Conservation (phyloP, 2,329 filamentous ascomycete genomes). For the Trichoderma atroviride region DNA sequence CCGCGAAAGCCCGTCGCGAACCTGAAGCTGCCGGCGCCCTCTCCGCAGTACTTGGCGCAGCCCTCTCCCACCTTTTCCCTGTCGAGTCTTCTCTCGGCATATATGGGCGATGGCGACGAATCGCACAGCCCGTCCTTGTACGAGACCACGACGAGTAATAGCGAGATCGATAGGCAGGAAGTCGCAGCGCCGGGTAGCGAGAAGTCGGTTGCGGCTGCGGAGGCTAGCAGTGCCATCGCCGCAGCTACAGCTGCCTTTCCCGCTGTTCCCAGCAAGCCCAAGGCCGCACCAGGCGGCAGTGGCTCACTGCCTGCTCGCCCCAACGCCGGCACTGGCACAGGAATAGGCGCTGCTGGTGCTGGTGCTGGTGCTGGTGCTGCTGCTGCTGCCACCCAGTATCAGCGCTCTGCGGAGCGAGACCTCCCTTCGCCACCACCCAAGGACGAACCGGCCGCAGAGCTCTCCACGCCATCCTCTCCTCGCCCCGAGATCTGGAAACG, state of each 20-base stretch:
- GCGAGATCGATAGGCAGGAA: not conserved
- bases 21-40: conserved; percentile 27
- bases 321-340: conserved; percentile 1
- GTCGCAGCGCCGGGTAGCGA: conserved; percentile 8
- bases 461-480: conserved; percentile 35
- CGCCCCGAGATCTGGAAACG: conserved; percentile 51
- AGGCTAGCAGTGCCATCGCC: not conserved
- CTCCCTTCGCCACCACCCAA: conserved; percentile 28
- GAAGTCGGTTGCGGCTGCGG: conserved; percentile 5
- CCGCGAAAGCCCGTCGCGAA: conserved; percentile 41
- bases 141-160: conserved; percentile 27
- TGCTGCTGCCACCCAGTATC: not conserved
- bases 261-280: not conserved
- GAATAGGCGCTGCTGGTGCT: too few species aligned
- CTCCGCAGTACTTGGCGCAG: conserved; percentile 33
- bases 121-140: conserved; percentile 35
- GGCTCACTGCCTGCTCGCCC: conserved; percentile 25
- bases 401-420: conserved; percentile 15
- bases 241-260: not conserved
- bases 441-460: conserved; percentile 27
- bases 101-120: conserved; percentile 53
- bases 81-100: conserved; percentile 59
- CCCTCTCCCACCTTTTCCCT: conserved; percentile 53
- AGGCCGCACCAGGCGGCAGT: conserved; percentile 13
- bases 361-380: not conserved